Evolutionary conservation across 495 filamentous ascomycete species (phyloP).

Genomic region (Penicillium odoratum): DNA sequence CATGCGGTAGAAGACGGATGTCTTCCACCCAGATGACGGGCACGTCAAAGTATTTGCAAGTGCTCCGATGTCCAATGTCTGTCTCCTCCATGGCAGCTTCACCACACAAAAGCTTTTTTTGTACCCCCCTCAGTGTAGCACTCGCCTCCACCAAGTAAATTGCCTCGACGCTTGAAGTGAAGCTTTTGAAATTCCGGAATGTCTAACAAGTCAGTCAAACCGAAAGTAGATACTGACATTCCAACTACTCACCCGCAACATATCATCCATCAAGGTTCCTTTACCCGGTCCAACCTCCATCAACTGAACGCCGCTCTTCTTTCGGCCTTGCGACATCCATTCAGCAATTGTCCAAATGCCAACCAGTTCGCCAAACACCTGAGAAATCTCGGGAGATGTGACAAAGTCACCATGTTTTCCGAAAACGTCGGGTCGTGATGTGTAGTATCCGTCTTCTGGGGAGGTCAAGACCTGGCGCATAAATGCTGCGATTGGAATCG

Average conservation of each 20-base stretch:
- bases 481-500: constrained; percentile 86
- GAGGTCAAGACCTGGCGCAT: constrained; percentile 98
- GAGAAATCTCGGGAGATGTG: constrained; percentile 95
- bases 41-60: constrained; percentile 68
- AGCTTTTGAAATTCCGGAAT: constrained; percentile 74
- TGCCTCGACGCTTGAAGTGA: constrained; percentile 74
- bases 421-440: constrained; percentile 71
- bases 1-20: constrained; percentile 75
- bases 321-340: constrained; percentile 87
- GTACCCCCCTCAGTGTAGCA: constrained; percentile 66
- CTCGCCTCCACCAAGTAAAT: constrained; percentile 94
- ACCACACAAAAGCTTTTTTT: constrained; percentile 83
- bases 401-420: constrained; percentile 91
- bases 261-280: constrained; percentile 96
- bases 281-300: constrained; percentile 94
- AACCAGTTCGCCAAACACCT: constrained; percentile 92
- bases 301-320: constrained; percentile 70
- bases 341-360: constrained; percentile 94
- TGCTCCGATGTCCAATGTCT: constrained; percentile 72
- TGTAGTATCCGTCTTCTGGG: constrained; percentile 93
- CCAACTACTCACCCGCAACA: constrained; percentile 67
- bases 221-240: neutral
- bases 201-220: constrained; percentile 54
- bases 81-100: constrained; percentile 65
- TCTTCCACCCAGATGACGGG: constrained; percentile 91